Evolutionary conservation across 495 filamentous ascomycete genomes (phyloP).

Genomic region (Pseudomonodictys pantanalensis): DNA sequence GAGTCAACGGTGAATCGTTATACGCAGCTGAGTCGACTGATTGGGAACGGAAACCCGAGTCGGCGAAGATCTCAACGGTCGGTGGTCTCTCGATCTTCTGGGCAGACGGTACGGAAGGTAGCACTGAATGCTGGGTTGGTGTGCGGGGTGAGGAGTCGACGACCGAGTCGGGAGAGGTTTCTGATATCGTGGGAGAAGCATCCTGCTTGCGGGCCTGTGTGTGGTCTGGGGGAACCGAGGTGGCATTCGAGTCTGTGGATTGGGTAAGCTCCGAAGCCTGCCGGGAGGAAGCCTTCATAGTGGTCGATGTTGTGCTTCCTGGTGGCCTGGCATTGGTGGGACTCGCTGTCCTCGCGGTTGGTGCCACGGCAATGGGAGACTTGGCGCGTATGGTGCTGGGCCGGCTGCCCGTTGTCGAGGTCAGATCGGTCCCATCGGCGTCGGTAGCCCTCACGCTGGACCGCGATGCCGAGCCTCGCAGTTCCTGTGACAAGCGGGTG

Average conservation of each 20-base stretch:
- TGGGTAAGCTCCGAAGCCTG: slow-evolving; percentile 38
- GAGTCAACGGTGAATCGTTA: slow-evolving; percentile 30
- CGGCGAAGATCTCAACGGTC: slow-evolving; percentile 37
- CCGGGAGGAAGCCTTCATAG: slow-evolving; percentile 12
- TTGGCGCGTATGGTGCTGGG: slow-evolving; percentile 29
- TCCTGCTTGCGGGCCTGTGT: slow-evolving; percentile 45
- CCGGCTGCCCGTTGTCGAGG: slow-evolving; percentile 13
- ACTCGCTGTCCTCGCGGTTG: slow-evolving; percentile 7
- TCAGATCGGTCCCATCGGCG: slow-evolving; percentile 31
- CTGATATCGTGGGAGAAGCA: slow-evolving; percentile 39
- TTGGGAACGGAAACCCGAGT: slow-evolving; percentile 16
- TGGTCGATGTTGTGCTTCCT: slow-evolving; percentile 15
- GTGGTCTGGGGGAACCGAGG: slow-evolving; percentile 63
- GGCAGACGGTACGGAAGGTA: slow-evolving; percentile 43
- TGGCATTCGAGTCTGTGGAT: slow-evolving; percentile 63
- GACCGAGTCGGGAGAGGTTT: slow-evolving; percentile 37
- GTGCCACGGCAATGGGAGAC: slow-evolving; percentile 1
- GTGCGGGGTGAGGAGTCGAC: slow-evolving; percentile 57
- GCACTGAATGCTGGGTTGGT: slow-evolving; percentile 50
- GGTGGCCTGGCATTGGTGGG: slow-evolving; percentile 16
- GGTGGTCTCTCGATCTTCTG: slow-evolving; percentile 23
- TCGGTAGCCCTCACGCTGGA: slow-evolving; percentile 36
- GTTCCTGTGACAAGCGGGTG: slow-evolving; percentile 29
- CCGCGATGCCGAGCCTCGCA: slow-evolving; percentile 39
- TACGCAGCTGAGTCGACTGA: slow-evolving; percentile 21